Evolutionary conservation across 2,329 filamentous ascomycete species (phyloP).

Genomic region (Clonostachys rosea): DNA sequence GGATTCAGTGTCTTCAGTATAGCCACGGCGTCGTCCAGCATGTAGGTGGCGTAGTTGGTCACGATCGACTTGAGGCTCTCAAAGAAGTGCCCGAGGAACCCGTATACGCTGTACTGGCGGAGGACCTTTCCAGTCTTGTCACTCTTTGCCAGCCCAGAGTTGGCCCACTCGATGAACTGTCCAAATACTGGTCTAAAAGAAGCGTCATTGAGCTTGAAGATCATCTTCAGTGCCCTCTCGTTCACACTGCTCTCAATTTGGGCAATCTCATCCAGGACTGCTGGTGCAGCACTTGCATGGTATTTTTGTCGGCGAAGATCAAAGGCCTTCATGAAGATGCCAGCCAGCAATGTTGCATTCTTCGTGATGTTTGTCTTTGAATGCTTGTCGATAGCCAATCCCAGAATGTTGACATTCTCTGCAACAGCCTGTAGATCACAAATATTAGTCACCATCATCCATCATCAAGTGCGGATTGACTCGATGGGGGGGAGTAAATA

Average conservation of each 20-base stretch:
- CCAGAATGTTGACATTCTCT: slow-evolving; percentile 68
- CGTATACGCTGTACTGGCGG: slow-evolving; percentile 73
- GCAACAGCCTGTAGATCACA: slow-evolving; percentile 48
- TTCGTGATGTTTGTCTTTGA: slow-evolving; percentile 75
- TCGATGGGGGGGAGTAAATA: background rate
- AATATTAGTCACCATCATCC: slow-evolving; percentile 10
- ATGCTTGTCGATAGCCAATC: slow-evolving; percentile 69
- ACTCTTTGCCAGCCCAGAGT: slow-evolving; percentile 53
- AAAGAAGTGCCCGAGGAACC: slow-evolving; percentile 77
- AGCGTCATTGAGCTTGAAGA: slow-evolving; percentile 93
- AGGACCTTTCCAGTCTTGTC: slow-evolving; percentile 53
- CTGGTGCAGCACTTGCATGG: slow-evolving; percentile 28
- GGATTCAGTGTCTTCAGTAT: slow-evolving; percentile 53
- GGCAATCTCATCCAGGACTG: slow-evolving; percentile 40
- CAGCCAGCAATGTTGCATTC: slow-evolving; percentile 65
- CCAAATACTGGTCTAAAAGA: slow-evolving; percentile 90
- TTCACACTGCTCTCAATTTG: slow-evolving; percentile 63
- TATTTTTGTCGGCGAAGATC: slow-evolving; percentile 60
- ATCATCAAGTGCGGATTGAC: background rate
- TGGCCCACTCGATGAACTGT: slow-evolving; percentile 79
- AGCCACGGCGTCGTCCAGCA: slow-evolving; percentile 69
- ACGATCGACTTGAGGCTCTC: slow-evolving; percentile 87
- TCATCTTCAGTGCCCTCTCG: slow-evolving; percentile 77
- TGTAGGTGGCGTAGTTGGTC: slow-evolving; percentile 83
- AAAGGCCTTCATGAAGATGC: slow-evolving; percentile 53